Evolutionary conservation across 148 eudicot species (phyloP).

Genomic region (Simmondsia chinensis): DNA sequence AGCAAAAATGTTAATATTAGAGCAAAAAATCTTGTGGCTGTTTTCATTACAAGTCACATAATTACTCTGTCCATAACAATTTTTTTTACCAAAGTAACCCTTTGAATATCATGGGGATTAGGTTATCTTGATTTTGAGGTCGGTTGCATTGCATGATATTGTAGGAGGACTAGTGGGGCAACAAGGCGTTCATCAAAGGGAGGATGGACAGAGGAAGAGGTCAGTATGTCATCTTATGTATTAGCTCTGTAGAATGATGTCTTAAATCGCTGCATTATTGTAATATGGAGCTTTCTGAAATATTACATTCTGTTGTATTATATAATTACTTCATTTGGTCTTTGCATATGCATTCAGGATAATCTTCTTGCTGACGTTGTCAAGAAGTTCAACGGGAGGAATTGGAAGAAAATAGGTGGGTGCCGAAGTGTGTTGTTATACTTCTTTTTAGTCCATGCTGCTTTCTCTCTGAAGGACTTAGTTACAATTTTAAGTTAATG

Average conservation of each 20-base stretch:
- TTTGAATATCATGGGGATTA: background rate
- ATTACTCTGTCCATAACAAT: no score
- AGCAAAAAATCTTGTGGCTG: no score
- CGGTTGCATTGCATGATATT: background rate
- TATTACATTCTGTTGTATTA: background rate
- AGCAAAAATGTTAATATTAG: no score
- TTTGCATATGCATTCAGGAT: constrained; percentile 33
- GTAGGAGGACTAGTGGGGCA: constrained; percentile 33
- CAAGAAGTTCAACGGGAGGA: constrained; percentile 43
- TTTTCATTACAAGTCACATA: background rate
- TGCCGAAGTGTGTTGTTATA: background rate
- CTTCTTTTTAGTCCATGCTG: no score
- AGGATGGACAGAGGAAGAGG: constrained; percentile 94
- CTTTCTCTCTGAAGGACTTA: no score
- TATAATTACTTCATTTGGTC: background rate
- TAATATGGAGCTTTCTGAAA: background rate
- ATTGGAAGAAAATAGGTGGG: constrained; percentile 83
- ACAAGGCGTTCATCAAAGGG: constrained; percentile 62
- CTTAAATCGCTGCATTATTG: background rate
- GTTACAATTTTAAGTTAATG: background rate
- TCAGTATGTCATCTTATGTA: constrained; percentile 11
- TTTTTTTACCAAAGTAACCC: no score
- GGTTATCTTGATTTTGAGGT: background rate
- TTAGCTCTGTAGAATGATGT: background rate
- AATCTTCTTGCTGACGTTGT: constrained; percentile 41